phyloP scores from a whole-genome alignment of 2,329 filamentous ascomycete species.

The Berkeleyomyces basicola region DNA sequence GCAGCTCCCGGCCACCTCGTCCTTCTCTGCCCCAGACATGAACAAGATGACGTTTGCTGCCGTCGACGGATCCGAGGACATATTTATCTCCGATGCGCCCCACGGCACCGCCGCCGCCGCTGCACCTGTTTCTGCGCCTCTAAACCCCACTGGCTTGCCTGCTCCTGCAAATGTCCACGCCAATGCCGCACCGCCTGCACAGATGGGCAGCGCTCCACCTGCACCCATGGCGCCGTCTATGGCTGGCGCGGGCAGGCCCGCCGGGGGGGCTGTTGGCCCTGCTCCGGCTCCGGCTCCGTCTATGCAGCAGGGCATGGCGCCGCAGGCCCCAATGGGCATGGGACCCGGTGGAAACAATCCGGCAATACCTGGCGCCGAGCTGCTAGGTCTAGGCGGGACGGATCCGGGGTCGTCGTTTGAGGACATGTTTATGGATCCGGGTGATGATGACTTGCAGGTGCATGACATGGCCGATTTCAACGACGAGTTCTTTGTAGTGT shows the following conservation, averaged over 20 bases:
- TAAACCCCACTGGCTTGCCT: conserved; percentile 13
- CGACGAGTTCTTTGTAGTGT: conserved; percentile 8
- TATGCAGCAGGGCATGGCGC: background rate
- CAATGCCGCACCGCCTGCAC: conserved; percentile 15
- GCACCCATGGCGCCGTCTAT: conserved; percentile 5
- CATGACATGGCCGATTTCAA: conserved; percentile 12
- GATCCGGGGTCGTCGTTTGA: conserved; percentile 3
- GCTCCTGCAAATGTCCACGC: conserved; percentile 15
- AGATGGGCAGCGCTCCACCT: conserved; percentile 13
- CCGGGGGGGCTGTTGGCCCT: conserved; percentile 7
- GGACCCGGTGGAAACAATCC: background rate
- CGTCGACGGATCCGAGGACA: conserved; percentile 7
- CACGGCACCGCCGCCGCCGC: conserved; percentile 6
- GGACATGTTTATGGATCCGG: conserved; percentile 9
- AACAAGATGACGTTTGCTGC: conserved; percentile 7
- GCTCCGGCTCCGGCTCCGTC: too few relatives aligned
- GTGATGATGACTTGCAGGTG: conserved; percentile 6
- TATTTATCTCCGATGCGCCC: conserved; percentile 7
- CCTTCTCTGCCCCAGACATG: background rate
- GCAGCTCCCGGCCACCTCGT: background rate
- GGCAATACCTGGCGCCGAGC: background rate
- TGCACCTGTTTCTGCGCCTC: conserved; percentile 11
- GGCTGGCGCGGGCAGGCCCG: conserved; percentile 11
- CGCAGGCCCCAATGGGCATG: background rate
- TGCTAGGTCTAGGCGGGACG: conserved; percentile 4